Conservation (phyloP, 2,329 filamentous ascomycete species). For the Aspergillus sp. region DNA sequence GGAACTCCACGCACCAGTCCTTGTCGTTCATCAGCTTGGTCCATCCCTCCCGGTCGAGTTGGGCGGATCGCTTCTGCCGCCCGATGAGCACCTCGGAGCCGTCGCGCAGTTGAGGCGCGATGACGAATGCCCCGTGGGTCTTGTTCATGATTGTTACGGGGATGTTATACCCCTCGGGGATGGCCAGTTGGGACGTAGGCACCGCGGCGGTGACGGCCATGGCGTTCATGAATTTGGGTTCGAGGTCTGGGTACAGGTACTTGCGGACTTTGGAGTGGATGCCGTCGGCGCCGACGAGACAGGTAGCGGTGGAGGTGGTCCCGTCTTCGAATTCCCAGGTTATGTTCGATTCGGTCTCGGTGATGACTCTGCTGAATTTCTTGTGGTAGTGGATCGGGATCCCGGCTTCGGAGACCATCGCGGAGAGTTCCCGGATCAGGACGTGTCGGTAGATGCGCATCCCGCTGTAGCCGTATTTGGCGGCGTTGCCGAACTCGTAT, state of each 20-base stretch:
- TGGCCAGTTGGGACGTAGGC: constrained; percentile 41
- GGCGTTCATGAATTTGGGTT: constrained; percentile 55
- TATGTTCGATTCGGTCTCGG: constrained; percentile 45
- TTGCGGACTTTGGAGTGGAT: constrained; percentile 60
- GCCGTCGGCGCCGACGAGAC: constrained; percentile 61
- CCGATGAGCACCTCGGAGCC: constrained; percentile 55
- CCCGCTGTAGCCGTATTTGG: constrained; percentile 55
- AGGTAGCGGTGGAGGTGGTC: constrained; percentile 37
- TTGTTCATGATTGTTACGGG: constrained; percentile 49
- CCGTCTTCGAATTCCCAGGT: constrained; percentile 54
- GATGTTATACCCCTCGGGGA: constrained; percentile 40
- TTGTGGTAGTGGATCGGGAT: constrained; percentile 51
- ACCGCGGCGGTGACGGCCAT: constrained; percentile 43
- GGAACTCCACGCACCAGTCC: constrained; percentile 39
- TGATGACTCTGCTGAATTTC: constrained; percentile 50
- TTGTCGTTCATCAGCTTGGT: constrained; percentile 44
- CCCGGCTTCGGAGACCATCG: constrained; percentile 35
- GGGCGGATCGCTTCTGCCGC: constrained; percentile 43
- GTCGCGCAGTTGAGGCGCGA: constrained; percentile 52
- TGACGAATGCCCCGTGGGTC: constrained; percentile 51
- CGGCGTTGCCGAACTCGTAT: constrained; percentile 52
- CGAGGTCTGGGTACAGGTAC: constrained; percentile 52
- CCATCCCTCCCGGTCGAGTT: constrained; percentile 48
- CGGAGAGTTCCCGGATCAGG: constrained; percentile 53
- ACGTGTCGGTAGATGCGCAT: constrained; percentile 57